These are phyloP conservation scores for Hemisphaericaspora xylanilytica DNA, from an alignment of 1,139 yeast species.

Conservation along the genomic window DNA sequence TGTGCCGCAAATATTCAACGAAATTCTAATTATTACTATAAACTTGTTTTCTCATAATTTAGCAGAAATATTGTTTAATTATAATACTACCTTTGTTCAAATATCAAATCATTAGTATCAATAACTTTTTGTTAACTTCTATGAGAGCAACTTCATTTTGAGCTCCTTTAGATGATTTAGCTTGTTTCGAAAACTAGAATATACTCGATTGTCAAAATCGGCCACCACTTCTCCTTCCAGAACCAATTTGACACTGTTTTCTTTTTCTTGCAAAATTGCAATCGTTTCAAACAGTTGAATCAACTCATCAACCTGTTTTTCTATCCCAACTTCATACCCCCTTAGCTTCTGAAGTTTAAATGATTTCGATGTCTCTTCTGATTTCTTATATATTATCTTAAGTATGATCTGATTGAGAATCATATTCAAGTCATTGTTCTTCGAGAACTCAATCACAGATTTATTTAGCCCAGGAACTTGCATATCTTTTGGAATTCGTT, in stretches of 20 bases:
- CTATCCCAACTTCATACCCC: conserved; percentile 44
- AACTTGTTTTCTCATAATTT: too few relatives aligned
- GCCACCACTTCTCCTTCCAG: conserved; percentile 6
- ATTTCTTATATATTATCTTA: conserved; percentile 60
- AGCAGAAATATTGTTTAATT: too few relatives aligned
- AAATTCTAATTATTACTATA: too few relatives aligned
- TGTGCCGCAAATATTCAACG: too few relatives aligned
- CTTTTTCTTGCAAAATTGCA: conserved; percentile 9
- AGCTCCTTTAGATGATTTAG: conserved; percentile 9
- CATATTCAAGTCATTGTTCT: conserved; percentile 60
- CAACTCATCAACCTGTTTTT: conserved; percentile 16
- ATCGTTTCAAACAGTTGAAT: conserved; percentile 26
- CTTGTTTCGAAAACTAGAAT: conserved; percentile 7
- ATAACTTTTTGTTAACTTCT: not conserved
- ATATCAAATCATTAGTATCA: too few relatives aligned
- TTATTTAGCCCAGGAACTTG: conserved; percentile 64
- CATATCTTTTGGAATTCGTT: conserved; percentile 60
- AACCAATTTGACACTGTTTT: conserved; percentile 3
- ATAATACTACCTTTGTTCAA: too few relatives aligned
- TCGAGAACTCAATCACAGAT: conserved; percentile 61
- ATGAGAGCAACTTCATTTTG: conserved; percentile 2
- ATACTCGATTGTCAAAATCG: conserved; percentile 6
- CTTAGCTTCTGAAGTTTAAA: conserved; percentile 35
- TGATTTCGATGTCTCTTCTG: conserved; percentile 41
- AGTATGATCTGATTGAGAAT: conserved; percentile 59